Percentiles rank a stretch among this genome's conserved stretches.
These are phyloP conservation scores for Boechera divaricarpa DNA, from an alignment of 345 rosid genomes.

Conservation along the genomic window DNA sequence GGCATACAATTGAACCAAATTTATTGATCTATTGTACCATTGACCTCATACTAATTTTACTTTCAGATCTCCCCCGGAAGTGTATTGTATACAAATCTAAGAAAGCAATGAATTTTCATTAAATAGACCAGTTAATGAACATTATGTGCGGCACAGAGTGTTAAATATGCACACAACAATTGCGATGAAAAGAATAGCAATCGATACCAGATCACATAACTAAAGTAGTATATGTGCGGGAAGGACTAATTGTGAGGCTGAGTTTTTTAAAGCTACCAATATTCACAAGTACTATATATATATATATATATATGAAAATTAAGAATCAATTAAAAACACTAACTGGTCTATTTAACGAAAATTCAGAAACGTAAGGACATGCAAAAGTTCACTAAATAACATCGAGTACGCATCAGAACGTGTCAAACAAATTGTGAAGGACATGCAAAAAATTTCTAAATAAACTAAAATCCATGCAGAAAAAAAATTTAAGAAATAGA, in stretches of 20 bases:
- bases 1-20: not conserved
- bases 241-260: constrained; percentile 24
- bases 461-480: constrained; percentile 36
- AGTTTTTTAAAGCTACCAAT: constrained; percentile 4
- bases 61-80: not conserved
- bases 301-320: not conserved
- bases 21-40: constrained; percentile 16
- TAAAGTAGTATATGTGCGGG: not conserved
- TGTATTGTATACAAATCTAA: constrained; percentile 25
- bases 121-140: constrained; percentile 6
- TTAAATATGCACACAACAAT: not conserved
- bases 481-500: not conserved
- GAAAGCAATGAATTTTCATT: not conserved
- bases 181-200: not conserved
- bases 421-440: constrained; percentile 23
- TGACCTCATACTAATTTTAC: not conserved
- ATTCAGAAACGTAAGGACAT: not conserved
- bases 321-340: constrained; percentile 14
- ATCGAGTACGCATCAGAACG: constrained; percentile 30
- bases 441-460: constrained; percentile 24
- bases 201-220: not conserved
- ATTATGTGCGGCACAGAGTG: not conserved
- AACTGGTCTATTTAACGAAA: too few species aligned
- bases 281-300: not conserved
- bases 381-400: not conserved